Evolutionary conservation across 805 yeast genomes (phyloP).

Genomic region (Kodamaea leandrae): DNA sequence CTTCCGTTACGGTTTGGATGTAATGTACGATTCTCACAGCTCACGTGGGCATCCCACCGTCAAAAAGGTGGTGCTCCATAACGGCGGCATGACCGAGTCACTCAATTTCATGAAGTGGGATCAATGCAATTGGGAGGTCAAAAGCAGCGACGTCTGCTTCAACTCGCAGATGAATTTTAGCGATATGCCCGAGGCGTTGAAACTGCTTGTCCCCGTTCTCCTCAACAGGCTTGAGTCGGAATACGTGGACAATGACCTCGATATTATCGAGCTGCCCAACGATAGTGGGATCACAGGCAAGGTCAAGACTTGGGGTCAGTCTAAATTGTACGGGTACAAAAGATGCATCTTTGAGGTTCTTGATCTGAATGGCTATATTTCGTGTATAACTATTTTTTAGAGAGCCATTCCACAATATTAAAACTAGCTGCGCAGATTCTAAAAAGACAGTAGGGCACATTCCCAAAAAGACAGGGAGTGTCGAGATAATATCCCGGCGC

Average conservation of each 20-base stretch:
- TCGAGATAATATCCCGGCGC: too few species aligned
- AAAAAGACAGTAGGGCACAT: too few species aligned
- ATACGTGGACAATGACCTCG: conserved; percentile 36
- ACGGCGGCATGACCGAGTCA: conserved; percentile 49
- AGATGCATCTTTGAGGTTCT: conserved; percentile 44
- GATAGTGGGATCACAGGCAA: conserved; percentile 12
- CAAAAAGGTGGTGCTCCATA: conserved; percentile 49
- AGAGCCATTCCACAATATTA: background rate
- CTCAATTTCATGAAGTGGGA: conserved; percentile 55
- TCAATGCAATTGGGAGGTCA: conserved; percentile 45
- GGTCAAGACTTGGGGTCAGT: conserved; percentile 42
- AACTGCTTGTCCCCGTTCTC: conserved; percentile 30
- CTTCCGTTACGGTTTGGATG: conserved; percentile 52
- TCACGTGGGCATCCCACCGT: conserved; percentile 21
- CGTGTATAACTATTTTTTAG: conserved; percentile 38
- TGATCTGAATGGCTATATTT: conserved; percentile 33
- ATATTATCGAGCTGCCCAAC: conserved; percentile 22
- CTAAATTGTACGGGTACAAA: conserved; percentile 38
- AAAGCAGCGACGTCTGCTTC: conserved; percentile 14
- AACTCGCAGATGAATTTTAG: conserved; percentile 31
- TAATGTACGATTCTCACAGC: conserved; percentile 44
- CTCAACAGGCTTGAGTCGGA: conserved; percentile 41
- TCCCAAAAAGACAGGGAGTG: too few species aligned
- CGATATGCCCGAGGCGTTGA: conserved; percentile 23
- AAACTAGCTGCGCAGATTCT: too few species aligned